These are phyloP conservation scores for Claviceps pusilla DNA, from an alignment of 2,329 filamentous ascomycete genomes.

Conservation along the genomic window DNA sequence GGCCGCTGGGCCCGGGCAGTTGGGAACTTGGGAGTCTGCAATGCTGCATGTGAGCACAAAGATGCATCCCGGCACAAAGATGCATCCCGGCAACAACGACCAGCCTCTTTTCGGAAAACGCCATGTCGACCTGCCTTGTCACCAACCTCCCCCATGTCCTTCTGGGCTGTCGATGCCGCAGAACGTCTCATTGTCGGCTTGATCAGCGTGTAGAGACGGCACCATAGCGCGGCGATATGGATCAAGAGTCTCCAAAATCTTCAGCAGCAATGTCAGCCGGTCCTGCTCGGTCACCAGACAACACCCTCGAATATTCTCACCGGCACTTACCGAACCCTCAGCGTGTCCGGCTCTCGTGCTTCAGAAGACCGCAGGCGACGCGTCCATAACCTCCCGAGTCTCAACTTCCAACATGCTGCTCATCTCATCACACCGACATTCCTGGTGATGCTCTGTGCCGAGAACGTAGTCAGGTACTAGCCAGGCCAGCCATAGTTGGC, in stretches of 20 bases:
- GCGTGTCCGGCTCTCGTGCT: neutral
- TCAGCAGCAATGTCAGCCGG: neutral
- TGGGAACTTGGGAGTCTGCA: neutral
- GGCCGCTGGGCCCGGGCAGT: neutral
- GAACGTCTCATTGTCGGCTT: neutral
- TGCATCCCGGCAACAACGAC: neutral
- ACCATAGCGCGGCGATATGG: neutral
- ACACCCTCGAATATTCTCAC: neutral
- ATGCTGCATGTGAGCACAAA: neutral
- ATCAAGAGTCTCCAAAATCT: neutral
- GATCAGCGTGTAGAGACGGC: neutral
- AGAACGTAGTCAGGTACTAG: neutral
- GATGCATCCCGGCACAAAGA: neutral
- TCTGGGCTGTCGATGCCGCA: neutral
- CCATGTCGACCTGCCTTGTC: neutral
- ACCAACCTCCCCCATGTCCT: neutral
- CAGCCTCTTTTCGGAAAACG: neutral
- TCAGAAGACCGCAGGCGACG: neutral
- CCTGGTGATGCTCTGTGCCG: neutral
- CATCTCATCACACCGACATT: neutral
- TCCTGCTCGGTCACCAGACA: too few species aligned
- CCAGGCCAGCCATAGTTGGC: neutral
- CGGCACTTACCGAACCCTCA: neutral
- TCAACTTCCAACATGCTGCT: neutral
- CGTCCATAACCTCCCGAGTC: neutral